Percentiles rank a stretch among this genome's conserved stretches.
Evolutionary conservation across 225 moss, liverwort and hornwort species (phyloP).

Genomic region (Bryoerythrophyllum caledonicum): DNA sequence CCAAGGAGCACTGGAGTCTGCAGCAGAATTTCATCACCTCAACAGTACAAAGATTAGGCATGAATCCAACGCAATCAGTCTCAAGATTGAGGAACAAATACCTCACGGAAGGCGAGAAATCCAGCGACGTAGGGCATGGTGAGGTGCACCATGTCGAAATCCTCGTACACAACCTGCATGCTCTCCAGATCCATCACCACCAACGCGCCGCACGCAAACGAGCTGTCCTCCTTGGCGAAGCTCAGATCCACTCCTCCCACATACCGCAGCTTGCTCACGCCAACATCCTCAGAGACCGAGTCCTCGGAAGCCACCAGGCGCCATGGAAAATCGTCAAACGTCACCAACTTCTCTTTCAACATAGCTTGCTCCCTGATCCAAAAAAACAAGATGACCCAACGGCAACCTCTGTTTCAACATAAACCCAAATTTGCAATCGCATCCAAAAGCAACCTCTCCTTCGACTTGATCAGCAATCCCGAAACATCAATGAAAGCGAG

Average conservation of each 20-base stretch:
- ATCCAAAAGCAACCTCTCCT: too few species aligned
- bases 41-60: too few species aligned
- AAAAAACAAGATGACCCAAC: too few species aligned
- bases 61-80: too few species aligned
- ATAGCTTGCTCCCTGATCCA: slow-evolving; percentile 78
- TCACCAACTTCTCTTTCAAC: slow-evolving; percentile 75
- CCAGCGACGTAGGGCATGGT: slow-evolving; percentile 92
- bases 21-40: too few species aligned
- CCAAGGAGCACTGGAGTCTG: slow-evolving; percentile 83
- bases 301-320: slow-evolving; percentile 28
- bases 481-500: too few species aligned
- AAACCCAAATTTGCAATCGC: too few species aligned
- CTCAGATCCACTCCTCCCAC: slow-evolving; percentile 95
- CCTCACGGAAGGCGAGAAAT: slow-evolving; percentile 98
- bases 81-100: not conserved
- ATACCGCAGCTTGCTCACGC: slow-evolving; percentile 54
- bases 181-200: slow-evolving; percentile 81
- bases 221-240: slow-evolving; percentile 72
- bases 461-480: too few species aligned
- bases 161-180: slow-evolving; percentile 87
- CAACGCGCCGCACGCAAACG: slow-evolving; percentile 80
- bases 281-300: not conserved
- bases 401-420: too few species aligned
- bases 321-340: slow-evolving; percentile 77
- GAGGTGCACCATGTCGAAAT: too few species aligned